phyloP scores from a whole-genome alignment of 2,329 filamentous ascomycete species.

The Penicillium palitans region DNA sequence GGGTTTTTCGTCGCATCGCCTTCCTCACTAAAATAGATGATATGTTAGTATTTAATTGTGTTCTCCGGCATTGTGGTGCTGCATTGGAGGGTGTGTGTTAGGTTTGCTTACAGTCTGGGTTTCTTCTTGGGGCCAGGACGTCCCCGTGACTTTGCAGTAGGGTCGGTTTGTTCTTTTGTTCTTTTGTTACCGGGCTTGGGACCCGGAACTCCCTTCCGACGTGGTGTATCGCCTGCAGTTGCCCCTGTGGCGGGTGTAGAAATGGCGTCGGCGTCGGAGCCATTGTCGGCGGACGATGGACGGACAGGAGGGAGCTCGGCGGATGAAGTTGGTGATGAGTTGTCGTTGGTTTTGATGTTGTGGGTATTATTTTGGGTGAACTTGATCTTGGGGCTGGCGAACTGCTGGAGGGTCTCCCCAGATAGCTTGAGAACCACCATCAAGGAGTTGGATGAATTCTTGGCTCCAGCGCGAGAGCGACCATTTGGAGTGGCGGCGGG shows the following conservation, averaged over 20 bases:
- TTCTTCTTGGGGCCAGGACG: conserved; percentile 98
- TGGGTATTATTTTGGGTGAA: conserved; percentile 12
- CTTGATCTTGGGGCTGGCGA: conserved; percentile 19
- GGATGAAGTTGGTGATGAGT: conserved; percentile 41
- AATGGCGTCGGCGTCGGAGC: conserved; percentile 40
- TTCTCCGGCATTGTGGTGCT: neutral
- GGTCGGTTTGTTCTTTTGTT: conserved; percentile 40
- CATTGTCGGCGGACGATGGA: conserved; percentile 43
- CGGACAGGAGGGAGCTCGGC: conserved; percentile 37
- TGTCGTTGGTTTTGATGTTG: conserved; percentile 31
- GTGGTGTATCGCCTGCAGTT: conserved; percentile 52
- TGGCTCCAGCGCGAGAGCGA: conserved; percentile 35
- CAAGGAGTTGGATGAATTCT: conserved; percentile 22
- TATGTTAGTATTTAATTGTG: neutral
- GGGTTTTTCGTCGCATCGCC: conserved; percentile 45
- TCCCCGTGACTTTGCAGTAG: conserved; percentile 63
- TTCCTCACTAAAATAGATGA: conserved; percentile 47
- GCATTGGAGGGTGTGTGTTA: neutral
- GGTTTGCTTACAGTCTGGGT: conserved; percentile 76
- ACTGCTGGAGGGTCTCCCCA: conserved; percentile 38
- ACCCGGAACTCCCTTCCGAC: conserved; percentile 75
- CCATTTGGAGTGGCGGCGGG: conserved; percentile 34
- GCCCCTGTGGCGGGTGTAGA: conserved; percentile 43
- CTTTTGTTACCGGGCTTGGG: conserved; percentile 66
- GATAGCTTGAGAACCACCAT: conserved; percentile 44